Base-by-base conservation (phyloP, 129 eudicot species). In the Logfia minima region DNA sequence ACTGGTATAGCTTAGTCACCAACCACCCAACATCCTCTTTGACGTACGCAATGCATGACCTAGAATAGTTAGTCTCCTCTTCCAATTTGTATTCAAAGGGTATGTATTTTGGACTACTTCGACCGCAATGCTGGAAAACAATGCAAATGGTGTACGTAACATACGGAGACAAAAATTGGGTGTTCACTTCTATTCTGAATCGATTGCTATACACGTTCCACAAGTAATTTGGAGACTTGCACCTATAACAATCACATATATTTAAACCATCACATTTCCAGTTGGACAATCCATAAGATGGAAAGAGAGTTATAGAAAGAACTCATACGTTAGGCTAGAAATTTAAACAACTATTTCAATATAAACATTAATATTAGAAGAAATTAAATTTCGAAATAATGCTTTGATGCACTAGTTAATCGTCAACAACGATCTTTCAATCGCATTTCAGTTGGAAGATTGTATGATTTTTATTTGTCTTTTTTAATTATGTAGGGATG, bases 81-180 rank as follows among this genome's bases (percentile, higher is more conserved):
- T 67, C 67, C 74, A 66, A 23, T 53, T 51, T 77, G 67, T 77
- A 77, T 55, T 32, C 53, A 10, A 51, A 66, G 65, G 80, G 74
- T 52, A 72, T 10, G 31, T 53, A 9, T 16, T 35, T n/a, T 32
- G 73, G 66, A 32, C 60, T 22, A 48, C 39, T 45, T 45, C 14
- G 24, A 16, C 62, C 60, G 5, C 74, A 70, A 63, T 31, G 18
- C 17, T 75, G 24, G 71, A 39, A 63, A 18, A 75, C 45, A 18
- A 75, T 19, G 71, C 63, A 39, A 1, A 75, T 63, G 37, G 14
- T 39, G 79, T 75, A 75, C 10, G 71, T 63, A 60, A 75, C 45
- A 75, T 43, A 8, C 24, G 79, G 61, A 24, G 59, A 23, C 62
- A 75, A 39, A n/a, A 62, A 75, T 0, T 43, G 61, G 17, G 79